phyloP scores from a whole-genome alignment of 176 grass and related monocot species.

The Triticum dicoccoides region DNA sequence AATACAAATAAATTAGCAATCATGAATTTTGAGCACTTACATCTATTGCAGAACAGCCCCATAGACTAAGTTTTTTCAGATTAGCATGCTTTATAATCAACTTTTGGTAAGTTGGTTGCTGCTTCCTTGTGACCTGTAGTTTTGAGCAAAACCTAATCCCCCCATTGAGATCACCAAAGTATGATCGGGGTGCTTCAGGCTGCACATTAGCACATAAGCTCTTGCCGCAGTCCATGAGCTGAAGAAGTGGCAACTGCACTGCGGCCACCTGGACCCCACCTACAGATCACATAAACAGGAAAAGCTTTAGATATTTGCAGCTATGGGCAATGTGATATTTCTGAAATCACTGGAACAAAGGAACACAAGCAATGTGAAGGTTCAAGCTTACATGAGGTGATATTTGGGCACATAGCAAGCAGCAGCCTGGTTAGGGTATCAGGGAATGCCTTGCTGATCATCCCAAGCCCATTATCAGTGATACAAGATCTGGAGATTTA shows the following conservation, averaged over 20 bases:
- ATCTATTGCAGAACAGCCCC: conserved; percentile 80
- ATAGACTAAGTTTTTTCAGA: conserved; percentile 82
- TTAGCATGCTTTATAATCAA: conserved; percentile 75
- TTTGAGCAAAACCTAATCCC: conserved; percentile 48
- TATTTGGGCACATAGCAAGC: conserved; percentile 75
- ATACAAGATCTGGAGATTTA: conserved; percentile 71
- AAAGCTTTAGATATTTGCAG: not conserved
- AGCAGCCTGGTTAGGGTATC: conserved; percentile 50
- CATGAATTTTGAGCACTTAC: conserved; percentile 36
- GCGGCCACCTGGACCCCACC: conserved; percentile 71
- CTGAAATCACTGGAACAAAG: not conserved
- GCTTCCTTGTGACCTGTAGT: conserved; percentile 18
- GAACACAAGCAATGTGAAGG: not conserved
- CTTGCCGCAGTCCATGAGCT: conserved; percentile 80
- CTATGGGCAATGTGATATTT: not conserved
- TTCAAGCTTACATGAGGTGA: conserved; percentile 71
- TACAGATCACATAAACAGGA: conserved; percentile 30
- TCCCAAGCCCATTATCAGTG: conserved; percentile 80
- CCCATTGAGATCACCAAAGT: conserved; percentile 41
- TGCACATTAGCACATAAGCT: conserved; percentile 49
- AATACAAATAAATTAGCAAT: not conserved
- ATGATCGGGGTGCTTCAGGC: conserved; percentile 30
- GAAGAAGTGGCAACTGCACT: conserved; percentile 75
- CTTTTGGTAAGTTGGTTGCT: conserved; percentile 49
- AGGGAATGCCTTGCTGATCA: conserved; percentile 76